These are phyloP conservation scores for Laguncularia racemosa DNA, from an alignment of 345 rosid genomes.

Conservation along the genomic window DNA sequence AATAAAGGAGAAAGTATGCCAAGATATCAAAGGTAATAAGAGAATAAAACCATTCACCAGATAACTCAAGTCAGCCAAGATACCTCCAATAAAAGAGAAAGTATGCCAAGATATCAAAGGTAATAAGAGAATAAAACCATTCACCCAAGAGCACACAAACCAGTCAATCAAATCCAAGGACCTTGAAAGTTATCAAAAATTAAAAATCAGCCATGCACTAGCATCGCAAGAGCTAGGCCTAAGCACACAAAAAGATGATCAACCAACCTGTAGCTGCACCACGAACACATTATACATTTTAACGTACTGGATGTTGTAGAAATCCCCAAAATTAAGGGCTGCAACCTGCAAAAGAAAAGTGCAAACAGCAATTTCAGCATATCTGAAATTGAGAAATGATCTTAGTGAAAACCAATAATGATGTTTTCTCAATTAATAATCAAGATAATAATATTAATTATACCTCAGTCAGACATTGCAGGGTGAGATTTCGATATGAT, in stretches of 20 bases:
- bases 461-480: conserved; percentile 98
- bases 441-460: neutral
- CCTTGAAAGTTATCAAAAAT: neutral
- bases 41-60: neutral
- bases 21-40: neutral
- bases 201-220: neutral
- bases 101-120: conserved; percentile 2
- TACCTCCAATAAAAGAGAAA: neutral
- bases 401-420: no score
- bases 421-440: neutral
- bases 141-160: neutral
- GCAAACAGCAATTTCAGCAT: conserved; percentile 2
- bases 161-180: neutral
- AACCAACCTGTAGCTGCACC: conserved; percentile 76
- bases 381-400: conserved; percentile 3
- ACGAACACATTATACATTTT: conserved; percentile 76
- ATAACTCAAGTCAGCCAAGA: conserved; percentile 4
- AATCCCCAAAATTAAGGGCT: conserved; percentile 84
- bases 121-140: neutral
- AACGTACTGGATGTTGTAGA: conserved; percentile 67
- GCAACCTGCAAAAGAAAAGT: conserved; percentile 58
- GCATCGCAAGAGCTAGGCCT: conserved; percentile 1
- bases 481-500: conserved; percentile 84
- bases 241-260: neutral
- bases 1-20: neutral